phyloP scores from a whole-genome alignment of 331 rosid genomes.

The Acacia concinna region DNA sequence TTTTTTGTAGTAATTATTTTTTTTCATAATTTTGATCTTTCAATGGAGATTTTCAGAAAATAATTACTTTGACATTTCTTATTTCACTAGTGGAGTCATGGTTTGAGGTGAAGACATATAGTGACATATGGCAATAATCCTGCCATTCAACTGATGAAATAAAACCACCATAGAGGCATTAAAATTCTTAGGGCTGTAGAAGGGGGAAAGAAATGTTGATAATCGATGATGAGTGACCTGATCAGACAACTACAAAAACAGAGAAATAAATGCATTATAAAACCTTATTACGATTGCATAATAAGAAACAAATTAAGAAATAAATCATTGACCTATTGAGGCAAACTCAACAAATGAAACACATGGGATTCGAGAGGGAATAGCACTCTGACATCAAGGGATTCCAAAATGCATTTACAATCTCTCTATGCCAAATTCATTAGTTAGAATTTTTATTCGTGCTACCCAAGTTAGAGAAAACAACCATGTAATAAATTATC shows the following conservation, averaged over 20 bases:
- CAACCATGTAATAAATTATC: not conserved
- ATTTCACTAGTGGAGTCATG: not conserved
- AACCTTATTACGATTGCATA: not conserved
- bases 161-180: not conserved
- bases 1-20: not conserved
- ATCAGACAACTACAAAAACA: not conserved
- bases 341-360: not conserved
- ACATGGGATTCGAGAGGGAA: not conserved
- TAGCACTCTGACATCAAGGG: not conserved
- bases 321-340: not conserved
- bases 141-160: not conserved
- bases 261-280: not conserved
- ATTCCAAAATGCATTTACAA: not conserved
- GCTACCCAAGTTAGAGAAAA: constrained; percentile 2
- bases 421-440: not conserved
- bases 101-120: not conserved
- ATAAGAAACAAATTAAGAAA: not conserved
- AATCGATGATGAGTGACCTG: not conserved
- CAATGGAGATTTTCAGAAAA: not conserved
- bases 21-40: not conserved
- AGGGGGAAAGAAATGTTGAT: not conserved
- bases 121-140: not conserved
- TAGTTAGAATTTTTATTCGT: constrained; percentile 16
- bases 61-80: not conserved
- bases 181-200: not conserved